These are phyloP conservation scores for Iris macrosiphon DNA, from an alignment of 106 monocot species.

Conservation along the genomic window DNA sequence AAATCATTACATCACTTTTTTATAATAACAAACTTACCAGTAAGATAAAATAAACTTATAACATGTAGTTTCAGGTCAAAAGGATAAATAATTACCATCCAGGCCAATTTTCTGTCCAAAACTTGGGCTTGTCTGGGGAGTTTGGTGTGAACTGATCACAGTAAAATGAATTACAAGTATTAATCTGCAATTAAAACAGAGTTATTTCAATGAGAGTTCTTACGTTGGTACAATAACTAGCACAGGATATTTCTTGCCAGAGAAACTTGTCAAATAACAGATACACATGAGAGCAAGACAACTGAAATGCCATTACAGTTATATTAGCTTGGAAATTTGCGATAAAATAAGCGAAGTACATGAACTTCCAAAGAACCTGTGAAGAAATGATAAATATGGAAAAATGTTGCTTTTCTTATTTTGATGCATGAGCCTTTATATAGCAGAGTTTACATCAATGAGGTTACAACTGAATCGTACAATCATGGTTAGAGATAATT, in stretches of 20 bases:
- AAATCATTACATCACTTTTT: no score
- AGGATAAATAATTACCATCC: conserved; percentile 64
- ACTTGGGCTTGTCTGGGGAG: conserved; percentile 72
- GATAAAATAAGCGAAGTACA: no score
- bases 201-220: background rate
- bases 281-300: background rate
- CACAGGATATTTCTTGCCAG: background rate
- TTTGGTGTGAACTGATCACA: conserved; percentile 88
- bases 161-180: conserved; percentile 96
- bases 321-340: no score
- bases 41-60: background rate
- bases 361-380: no score
- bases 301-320: no score
- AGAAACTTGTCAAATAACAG: background rate
- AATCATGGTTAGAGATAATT: no score
- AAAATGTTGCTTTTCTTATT: no score
- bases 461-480: no score
- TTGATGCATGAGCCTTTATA: no score
- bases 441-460: no score
- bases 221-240: background rate
- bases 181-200: conserved; percentile 60
- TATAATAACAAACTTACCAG: no score
- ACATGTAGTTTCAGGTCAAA: background rate
- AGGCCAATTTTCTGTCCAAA: conserved; percentile 99
- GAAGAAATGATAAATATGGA: no score